These are phyloP conservation scores for Pseudoneurospora amorphoporcata DNA, from an alignment of 495 filamentous ascomycete genomes.

Conservation along the genomic window DNA sequence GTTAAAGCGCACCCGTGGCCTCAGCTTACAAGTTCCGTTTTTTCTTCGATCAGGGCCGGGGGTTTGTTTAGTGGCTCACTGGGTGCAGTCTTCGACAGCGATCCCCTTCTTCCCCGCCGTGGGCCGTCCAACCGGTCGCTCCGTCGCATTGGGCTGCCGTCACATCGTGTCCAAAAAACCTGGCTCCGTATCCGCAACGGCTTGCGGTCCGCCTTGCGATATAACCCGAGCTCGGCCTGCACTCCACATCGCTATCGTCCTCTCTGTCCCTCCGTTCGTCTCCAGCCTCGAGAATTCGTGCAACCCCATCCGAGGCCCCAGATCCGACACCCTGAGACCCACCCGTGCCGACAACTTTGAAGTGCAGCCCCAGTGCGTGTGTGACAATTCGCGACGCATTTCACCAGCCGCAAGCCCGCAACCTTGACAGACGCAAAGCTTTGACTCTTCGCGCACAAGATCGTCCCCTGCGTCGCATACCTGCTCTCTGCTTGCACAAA, in stretches of 20 bases:
- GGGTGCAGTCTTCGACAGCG: neutral
- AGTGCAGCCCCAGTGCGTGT: neutral
- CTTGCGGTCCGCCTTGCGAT: neutral
- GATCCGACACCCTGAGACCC: neutral
- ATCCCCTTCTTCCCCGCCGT: neutral
- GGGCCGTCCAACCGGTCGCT: neutral
- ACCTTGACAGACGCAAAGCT: neutral
- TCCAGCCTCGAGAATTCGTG: neutral
- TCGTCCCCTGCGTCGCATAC: neutral
- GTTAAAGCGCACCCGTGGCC: neutral
- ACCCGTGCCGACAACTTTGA: neutral
- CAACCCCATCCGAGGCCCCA: neutral
- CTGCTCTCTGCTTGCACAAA: neutral
- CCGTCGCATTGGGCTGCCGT: neutral
- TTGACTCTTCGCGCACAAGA: neutral
- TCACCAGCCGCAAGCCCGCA: neutral
- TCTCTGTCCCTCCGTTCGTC: neutral
- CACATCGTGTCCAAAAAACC: neutral
- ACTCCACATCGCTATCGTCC: neutral
- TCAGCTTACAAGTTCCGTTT: neutral
- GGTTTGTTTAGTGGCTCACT: neutral
- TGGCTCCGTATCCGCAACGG: neutral
- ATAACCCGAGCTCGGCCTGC: neutral
- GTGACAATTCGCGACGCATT: neutral
- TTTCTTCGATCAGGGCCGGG: neutral